These are phyloP conservation scores for Claviceps sp. DNA, from an alignment of 2,329 filamentous ascomycete genomes.

Conservation along the genomic window DNA sequence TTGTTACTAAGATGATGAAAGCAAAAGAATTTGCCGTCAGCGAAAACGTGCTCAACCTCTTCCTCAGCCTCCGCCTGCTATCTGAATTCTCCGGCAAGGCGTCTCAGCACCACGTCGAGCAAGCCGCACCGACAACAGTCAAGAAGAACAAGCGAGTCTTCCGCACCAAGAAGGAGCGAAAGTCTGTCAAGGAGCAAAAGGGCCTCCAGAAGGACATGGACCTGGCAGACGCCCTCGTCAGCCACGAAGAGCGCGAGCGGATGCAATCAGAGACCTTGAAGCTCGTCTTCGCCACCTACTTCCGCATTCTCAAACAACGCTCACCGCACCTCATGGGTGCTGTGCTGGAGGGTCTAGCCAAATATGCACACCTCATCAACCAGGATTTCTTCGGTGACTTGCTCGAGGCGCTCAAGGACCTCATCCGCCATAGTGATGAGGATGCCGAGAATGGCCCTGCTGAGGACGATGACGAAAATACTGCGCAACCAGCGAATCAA, in stretches of 20 bases:
- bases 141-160: slow-evolving; percentile 70
- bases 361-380: slow-evolving; percentile 94
- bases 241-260: slow-evolving; percentile 80
- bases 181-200: slow-evolving; percentile 74
- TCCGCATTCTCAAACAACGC: slow-evolving; percentile 79
- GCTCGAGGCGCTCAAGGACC: slow-evolving; percentile 83
- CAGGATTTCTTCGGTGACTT: slow-evolving; percentile 98
- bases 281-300: slow-evolving; percentile 89
- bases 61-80: slow-evolving; percentile 77
- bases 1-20: slow-evolving; percentile 93
- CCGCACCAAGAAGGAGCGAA: slow-evolving; percentile 76
- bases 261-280: slow-evolving; percentile 95
- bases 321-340: slow-evolving; percentile 86
- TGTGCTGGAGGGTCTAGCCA: slow-evolving; percentile 83
- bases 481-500: background rate
- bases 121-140: slow-evolving; percentile 13
- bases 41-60: slow-evolving; percentile 78
- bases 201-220: slow-evolving; percentile 85
- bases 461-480: slow-evolving; percentile 14
- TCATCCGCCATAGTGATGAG: slow-evolving; percentile 64
- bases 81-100: slow-evolving; percentile 78
- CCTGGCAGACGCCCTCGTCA: slow-evolving; percentile 79
- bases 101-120: slow-evolving; percentile 63
- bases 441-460: slow-evolving; percentile 32
- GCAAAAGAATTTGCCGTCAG: slow-evolving; percentile 69